phyloP scores from a whole-genome alignment of 75 land plant species.

The Selaginella moellendorffii region DNA sequence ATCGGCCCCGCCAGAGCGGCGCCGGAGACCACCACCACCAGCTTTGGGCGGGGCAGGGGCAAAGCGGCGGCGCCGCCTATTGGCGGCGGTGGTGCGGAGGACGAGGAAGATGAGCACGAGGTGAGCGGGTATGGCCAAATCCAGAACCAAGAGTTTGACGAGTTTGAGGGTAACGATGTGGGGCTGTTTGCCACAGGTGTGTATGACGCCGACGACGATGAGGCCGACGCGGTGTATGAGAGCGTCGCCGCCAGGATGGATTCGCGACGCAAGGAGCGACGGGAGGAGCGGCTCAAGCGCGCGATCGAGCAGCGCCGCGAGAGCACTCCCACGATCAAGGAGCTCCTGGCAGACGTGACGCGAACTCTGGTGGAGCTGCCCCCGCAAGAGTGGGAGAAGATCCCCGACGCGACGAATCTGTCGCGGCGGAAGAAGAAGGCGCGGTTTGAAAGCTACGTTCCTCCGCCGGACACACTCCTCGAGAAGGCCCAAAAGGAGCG shows the following conservation, averaged over 20 bases:
- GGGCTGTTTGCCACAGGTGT: conserved; percentile 84
- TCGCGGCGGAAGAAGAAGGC: conserved; percentile 85
- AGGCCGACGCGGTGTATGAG: conserved; percentile 94
- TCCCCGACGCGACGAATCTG: conserved; percentile 83
- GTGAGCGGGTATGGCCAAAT: conserved; percentile 87
- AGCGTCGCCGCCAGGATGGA: conserved; percentile 81
- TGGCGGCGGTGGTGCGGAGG: conserved; percentile 37
- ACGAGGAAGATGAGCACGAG: conserved; percentile 68
- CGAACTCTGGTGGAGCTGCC: conserved; percentile 52
- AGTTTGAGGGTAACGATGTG: conserved; percentile 92
- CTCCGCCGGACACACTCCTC: conserved; percentile 69
- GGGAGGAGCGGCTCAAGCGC: conserved; percentile 41
- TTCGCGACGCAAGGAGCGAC: conserved; percentile 59
- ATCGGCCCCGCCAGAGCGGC: conserved; percentile 93
- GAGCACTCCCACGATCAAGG: conserved; percentile 83
- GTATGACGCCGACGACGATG: conserved; percentile 94
- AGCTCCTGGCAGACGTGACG: conserved; percentile 91
- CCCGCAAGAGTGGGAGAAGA: conserved; percentile 70
- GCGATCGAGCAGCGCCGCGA: conserved; percentile 92
- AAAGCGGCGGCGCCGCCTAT: too few species aligned
- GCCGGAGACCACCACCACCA: conserved; percentile 69
- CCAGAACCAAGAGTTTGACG: conserved; percentile 97
- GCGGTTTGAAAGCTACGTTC: conserved; percentile 86
- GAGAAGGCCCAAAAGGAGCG: conserved; percentile 87
- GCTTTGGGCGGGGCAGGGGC: conserved; percentile 37